These are phyloP conservation scores for Tuber brumale DNA, from an alignment of 495 filamentous ascomycete species.

Conservation along the genomic window DNA sequence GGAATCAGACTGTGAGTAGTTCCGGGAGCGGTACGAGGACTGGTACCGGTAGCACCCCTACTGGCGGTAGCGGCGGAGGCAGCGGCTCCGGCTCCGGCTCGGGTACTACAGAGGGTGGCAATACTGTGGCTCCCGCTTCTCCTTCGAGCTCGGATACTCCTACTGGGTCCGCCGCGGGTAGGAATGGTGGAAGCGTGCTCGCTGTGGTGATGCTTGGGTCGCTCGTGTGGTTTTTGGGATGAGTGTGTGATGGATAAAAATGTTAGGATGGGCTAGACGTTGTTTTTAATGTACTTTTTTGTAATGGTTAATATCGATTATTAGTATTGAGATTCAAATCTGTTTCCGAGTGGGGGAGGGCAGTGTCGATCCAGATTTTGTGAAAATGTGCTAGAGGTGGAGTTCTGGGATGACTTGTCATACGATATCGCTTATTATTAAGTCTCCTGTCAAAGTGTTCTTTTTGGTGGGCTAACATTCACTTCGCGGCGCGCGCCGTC, in stretches of 20 bases:
- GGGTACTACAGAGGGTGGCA: not conserved
- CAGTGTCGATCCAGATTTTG: not conserved
- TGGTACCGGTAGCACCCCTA: not conserved
- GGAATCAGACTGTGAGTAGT: not conserved
- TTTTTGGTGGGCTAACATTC: no score
- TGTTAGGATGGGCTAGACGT: not conserved
- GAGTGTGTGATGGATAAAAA: not conserved
- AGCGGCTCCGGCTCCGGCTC: not conserved
- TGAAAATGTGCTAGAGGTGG: not conserved
- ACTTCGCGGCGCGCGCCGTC: no score
- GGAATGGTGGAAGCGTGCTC: not conserved
- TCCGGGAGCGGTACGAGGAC: not conserved
- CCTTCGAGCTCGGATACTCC: no score
- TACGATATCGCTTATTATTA: not conserved
- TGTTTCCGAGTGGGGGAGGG: not conserved
- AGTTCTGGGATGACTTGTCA: not conserved
- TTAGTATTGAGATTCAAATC: not conserved
- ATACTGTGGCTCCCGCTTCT: not conserved
- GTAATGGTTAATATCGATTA: constrained; percentile 1
- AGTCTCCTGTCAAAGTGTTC: not conserved
- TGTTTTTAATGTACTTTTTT: not conserved
- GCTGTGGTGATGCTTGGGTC: not conserved
- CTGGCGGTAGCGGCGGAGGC: no score
- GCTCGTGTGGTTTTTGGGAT: not conserved
- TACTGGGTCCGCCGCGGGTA: not conserved